Evolutionary conservation across 2,329 filamentous ascomycete species (phyloP).

Genomic region (Trichothecium sympodiale): DNA sequence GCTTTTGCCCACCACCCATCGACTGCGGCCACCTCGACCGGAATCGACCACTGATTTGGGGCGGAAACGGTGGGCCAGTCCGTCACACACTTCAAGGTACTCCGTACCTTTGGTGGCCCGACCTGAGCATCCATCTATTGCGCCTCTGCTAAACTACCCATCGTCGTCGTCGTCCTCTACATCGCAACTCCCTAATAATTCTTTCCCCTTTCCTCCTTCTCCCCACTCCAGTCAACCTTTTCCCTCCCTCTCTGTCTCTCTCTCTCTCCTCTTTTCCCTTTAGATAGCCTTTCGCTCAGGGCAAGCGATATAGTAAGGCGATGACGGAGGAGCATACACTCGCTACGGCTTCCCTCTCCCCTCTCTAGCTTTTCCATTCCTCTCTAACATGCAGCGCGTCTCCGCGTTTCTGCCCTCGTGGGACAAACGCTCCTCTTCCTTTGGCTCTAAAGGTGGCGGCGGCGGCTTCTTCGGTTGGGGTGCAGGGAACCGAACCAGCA

Average conservation of each 20-base stretch:
- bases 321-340: constrained; percentile 21
- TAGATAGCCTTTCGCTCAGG: not conserved
- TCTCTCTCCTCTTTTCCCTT: constrained; percentile 15
- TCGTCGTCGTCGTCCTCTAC: too few relatives aligned
- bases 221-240: not conserved
- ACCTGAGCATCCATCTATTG: too few relatives aligned
- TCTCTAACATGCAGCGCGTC: constrained; percentile 30
- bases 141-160: too few relatives aligned
- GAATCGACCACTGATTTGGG: too few relatives aligned
- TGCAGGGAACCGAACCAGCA: constrained; percentile 4
- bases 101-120: too few relatives aligned
- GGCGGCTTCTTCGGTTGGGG: constrained; percentile 8
- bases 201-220: constrained; percentile 9
- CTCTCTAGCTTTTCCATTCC: not conserved
- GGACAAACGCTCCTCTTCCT: constrained; percentile 28
- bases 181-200: not conserved
- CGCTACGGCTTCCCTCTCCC: constrained; percentile 3
- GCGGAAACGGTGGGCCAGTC: too few relatives aligned
- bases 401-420: constrained; percentile 32
- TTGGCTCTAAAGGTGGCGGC: not conserved
- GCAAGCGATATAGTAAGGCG: constrained; percentile 8
- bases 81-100: too few relatives aligned
- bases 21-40: not conserved
- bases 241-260: constrained; percentile 16
- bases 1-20: constrained; percentile 3